phyloP scores from a whole-genome alignment of 805 yeast species.

The Novakomyces olei region DNA sequence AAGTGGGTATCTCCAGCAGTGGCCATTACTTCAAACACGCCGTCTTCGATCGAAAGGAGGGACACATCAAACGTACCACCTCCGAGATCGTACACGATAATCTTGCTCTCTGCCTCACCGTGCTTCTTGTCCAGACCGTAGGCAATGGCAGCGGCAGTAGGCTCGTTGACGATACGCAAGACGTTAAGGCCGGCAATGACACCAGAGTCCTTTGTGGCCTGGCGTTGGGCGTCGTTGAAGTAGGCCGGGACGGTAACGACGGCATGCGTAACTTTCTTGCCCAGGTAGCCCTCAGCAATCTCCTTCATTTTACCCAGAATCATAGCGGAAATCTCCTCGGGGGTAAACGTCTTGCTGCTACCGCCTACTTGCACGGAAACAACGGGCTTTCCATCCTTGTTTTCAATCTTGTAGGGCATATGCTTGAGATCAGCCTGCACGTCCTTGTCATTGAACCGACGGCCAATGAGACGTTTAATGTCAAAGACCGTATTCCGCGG shows the following conservation, averaged over 20 bases:
- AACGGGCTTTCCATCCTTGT: conserved; percentile 65
- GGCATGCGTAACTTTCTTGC: conserved; percentile 67
- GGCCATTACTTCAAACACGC: conserved; percentile 89
- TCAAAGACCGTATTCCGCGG: conserved; percentile 85
- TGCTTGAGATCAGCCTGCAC: conserved; percentile 64
- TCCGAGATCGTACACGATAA: conserved; percentile 86
- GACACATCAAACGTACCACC: conserved; percentile 99
- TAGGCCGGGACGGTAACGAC: conserved; percentile 94
- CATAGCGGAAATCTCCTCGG: conserved; percentile 91
- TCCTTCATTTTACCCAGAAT: conserved; percentile 79
- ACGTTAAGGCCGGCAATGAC: conserved; percentile 88
- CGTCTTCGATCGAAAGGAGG: conserved; percentile 76
- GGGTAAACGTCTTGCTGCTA: conserved; percentile 69
- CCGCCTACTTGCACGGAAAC: conserved; percentile 73
- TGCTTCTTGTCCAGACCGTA: conserved; percentile 54
- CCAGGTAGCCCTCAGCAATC: conserved; percentile 79
- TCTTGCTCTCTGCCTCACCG: conserved; percentile 69
- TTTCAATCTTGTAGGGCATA: conserved; percentile 64
- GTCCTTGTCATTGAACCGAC: conserved; percentile 55
- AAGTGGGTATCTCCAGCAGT: conserved; percentile 79
- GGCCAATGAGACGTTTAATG: conserved; percentile 73
- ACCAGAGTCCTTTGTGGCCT: conserved; percentile 96
- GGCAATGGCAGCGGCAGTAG: conserved; percentile 97
- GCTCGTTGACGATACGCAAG: conserved; percentile 85
- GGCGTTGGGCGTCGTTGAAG: conserved; percentile 94